A percentile compares a stretch with the other conserved stretches of the same genome.
Evolutionary conservation across 345 rosid genomes (phyloP).

Genomic region (Eucalyptus microcorys): DNA sequence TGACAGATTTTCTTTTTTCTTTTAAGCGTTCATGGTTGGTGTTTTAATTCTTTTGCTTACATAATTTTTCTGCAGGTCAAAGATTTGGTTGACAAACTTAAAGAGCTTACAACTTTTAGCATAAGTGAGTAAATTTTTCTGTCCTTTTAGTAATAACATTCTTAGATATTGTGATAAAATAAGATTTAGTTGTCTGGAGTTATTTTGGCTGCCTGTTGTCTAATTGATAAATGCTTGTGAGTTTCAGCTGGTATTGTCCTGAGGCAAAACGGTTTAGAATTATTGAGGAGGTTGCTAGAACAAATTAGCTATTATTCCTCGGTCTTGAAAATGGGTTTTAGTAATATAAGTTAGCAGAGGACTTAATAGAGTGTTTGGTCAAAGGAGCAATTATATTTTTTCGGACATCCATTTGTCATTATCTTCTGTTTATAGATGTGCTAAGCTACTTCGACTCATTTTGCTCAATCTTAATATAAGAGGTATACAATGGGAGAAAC

Average conservation of each 20-base stretch:
- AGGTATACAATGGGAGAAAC: neutral
- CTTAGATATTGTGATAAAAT: neutral
- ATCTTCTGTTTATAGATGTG: neutral
- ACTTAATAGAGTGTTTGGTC: neutral
- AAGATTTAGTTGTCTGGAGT: neutral
- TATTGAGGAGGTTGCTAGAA: neutral
- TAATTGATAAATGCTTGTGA: neutral
- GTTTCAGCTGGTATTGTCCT: neutral
- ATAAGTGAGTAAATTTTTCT: conserved; percentile 36
- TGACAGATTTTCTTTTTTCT: neutral
- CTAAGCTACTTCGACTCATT: neutral
- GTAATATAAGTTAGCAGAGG: neutral
- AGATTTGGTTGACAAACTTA: conserved; percentile 42
- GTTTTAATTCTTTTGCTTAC: neutral
- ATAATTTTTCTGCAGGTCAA: conserved; percentile 45
- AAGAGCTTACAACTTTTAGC: conserved; percentile 47
- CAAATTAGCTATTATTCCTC: neutral
- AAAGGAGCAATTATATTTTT: neutral
- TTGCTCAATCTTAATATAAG: neutral
- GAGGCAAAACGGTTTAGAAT: neutral
- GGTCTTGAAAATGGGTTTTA: neutral
- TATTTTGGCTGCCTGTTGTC: neutral
- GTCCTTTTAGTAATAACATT: neutral
- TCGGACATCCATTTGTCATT: neutral
- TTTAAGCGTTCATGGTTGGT: neutral